Conservation (phyloP, 2,329 filamentous ascomycete species). For the Huntiella savannae region DNA sequence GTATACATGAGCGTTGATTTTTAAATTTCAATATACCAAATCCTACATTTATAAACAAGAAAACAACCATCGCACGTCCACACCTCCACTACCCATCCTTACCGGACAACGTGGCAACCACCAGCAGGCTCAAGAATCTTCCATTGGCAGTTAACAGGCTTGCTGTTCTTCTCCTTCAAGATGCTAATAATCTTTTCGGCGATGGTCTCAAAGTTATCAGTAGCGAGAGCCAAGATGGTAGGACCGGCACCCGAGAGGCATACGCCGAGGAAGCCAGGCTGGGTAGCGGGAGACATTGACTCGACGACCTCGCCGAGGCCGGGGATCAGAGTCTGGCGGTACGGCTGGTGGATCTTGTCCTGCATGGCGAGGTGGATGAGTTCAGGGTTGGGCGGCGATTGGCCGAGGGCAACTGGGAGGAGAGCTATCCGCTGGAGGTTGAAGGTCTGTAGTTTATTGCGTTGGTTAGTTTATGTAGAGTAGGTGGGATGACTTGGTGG, state of each 20-base stretch:
- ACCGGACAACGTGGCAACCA: slow-evolving; percentile 34
- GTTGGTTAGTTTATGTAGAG: not conserved
- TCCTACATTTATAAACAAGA: not conserved
- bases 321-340: slow-evolving; percentile 78
- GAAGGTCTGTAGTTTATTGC: slow-evolving; percentile 42
- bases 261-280: slow-evolving; percentile 78
- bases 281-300: slow-evolving; percentile 71
- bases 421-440: slow-evolving; percentile 89
- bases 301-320: slow-evolving; percentile 79
- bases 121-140: slow-evolving; percentile 74
- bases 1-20: not conserved
- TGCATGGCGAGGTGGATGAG: slow-evolving; percentile 98
- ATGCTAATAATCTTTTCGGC: slow-evolving; percentile 57
- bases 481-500: not conserved
- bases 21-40: not conserved
- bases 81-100: slow-evolving; percentile 9
- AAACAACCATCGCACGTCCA: not conserved
- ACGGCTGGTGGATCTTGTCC: slow-evolving; percentile 94
- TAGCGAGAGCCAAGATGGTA: slow-evolving; percentile 84
- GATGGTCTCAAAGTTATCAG: slow-evolving; percentile 73
- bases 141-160: slow-evolving; percentile 58
- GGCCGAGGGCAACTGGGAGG: slow-evolving; percentile 71
- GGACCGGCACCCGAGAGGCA: slow-evolving; percentile 90
- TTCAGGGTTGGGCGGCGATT: slow-evolving; percentile 76
- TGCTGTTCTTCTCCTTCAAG: slow-evolving; percentile 40